A percentile compares a stretch with the other conserved stretches of the same genome.
Conservation (phyloP, 2,329 filamentous ascomycete genomes). For the Penicillium sclerotiorum region DNA sequence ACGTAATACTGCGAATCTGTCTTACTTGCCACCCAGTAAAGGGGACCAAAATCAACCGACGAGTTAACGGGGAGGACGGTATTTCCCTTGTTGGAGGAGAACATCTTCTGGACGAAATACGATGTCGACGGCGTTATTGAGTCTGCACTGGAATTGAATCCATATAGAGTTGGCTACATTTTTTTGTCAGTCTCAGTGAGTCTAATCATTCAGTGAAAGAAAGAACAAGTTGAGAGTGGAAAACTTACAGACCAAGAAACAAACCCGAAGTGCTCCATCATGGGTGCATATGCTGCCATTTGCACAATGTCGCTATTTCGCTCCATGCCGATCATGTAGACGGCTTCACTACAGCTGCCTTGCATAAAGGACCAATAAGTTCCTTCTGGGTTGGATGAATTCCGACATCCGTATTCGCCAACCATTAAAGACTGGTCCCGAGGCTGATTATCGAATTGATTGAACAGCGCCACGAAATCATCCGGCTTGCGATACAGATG, state of each 20-base stretch:
- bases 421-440: conserved; percentile 34
- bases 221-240: background rate
- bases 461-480: conserved; percentile 54
- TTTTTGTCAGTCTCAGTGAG: too few species aligned
- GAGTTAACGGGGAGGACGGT: conserved; percentile 34
- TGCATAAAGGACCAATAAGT: conserved; percentile 33
- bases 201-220: too few species aligned
- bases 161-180: conserved; percentile 36
- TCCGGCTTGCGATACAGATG: conserved; percentile 58
- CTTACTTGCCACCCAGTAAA: conserved; percentile 40
- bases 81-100: conserved; percentile 35
- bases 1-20: conserved; percentile 26
- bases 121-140: conserved; percentile 36
- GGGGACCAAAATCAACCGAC: conserved; percentile 29
- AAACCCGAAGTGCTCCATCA: conserved; percentile 39
- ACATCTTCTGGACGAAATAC: conserved; percentile 42
- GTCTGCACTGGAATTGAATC: conserved; percentile 32
- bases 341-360: conserved; percentile 64
- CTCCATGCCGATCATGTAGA: conserved; percentile 61
- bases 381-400: conserved; percentile 19
- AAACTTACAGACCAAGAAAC: conserved; percentile 37
- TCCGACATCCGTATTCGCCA: conserved; percentile 35
- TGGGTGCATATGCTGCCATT: conserved; percentile 40
- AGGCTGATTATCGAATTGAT: conserved; percentile 57
- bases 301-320: conserved; percentile 42